A percentile compares a stretch with the other conserved stretches of the same genome.
These are phyloP conservation scores for Hamigera avellanea DNA, from an alignment of 495 filamentous ascomycete species.

Conservation along the genomic window DNA sequence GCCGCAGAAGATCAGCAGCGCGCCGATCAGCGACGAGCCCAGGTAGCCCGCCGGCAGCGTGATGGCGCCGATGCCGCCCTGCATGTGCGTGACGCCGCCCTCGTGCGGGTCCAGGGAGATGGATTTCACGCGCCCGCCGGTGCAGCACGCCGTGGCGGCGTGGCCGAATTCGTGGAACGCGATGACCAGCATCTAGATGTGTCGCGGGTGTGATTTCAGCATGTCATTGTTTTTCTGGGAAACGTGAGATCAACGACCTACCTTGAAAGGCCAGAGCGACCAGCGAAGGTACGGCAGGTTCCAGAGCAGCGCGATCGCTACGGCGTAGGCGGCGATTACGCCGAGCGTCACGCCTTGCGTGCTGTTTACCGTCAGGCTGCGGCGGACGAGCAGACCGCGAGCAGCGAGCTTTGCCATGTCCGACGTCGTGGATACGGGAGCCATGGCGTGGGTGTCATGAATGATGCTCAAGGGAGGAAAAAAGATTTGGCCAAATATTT, in stretches of 20 bases:
- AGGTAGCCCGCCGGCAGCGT: slow-evolving; percentile 71
- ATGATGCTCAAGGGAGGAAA: no score
- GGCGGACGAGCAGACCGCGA: slow-evolving; percentile 19
- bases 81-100: slow-evolving; percentile 68
- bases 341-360: slow-evolving; percentile 66
- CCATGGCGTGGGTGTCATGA: neutral
- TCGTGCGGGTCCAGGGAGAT: slow-evolving; percentile 59
- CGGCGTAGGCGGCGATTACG: slow-evolving; percentile 55
- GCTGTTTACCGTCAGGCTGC: slow-evolving; percentile 52
- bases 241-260: slow-evolving; percentile 13
- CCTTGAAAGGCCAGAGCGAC: slow-evolving; percentile 77
- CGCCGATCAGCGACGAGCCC: slow-evolving; percentile 63
- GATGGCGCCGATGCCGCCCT: slow-evolving; percentile 60
- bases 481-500: no score
- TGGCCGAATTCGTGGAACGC: slow-evolving; percentile 79
- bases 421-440: neutral
- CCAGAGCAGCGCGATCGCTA: slow-evolving; percentile 66
- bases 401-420: slow-evolving; percentile 6
- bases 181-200: slow-evolving; percentile 64
- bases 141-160: slow-evolving; percentile 59
- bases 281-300: slow-evolving; percentile 65
- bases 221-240: neutral
- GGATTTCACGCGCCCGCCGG: slow-evolving; percentile 61
- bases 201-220: no score
- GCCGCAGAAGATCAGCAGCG: slow-evolving; percentile 66